A percentile compares a stretch with the other conserved stretches of the same genome.
phyloP scores from a whole-genome alignment of 768 basidiomycete species.

The Pulveroboletus sp. region DNA sequence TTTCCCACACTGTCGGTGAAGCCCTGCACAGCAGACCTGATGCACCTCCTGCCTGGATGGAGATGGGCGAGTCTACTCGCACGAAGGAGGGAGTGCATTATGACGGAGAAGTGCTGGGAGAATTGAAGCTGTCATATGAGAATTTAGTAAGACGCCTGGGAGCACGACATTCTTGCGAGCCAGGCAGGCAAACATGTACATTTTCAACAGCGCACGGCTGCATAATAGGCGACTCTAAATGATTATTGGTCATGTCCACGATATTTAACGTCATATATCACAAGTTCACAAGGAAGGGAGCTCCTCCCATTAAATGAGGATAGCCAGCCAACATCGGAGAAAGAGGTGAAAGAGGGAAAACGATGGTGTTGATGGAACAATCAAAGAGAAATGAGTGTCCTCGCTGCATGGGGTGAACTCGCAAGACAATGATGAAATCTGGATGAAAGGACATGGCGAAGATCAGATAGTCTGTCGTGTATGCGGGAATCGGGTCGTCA shows the following conservation, averaged over 20 bases:
- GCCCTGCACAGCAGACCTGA: constrained; percentile 58
- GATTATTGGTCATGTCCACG: constrained; percentile 15
- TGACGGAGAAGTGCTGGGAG: constrained; percentile 4
- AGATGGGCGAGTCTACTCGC: constrained; percentile 24
- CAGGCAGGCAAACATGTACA: too few relatives aligned
- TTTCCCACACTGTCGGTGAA: constrained; percentile 89
- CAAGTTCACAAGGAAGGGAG: constrained; percentile 21
- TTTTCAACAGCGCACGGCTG: too few relatives aligned
- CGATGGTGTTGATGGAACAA: constrained; percentile 9
- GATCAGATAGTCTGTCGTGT: constrained; percentile 36
- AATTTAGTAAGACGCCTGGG: too few relatives aligned
- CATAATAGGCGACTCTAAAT: constrained; percentile 7
- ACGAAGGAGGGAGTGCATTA: constrained; percentile 32
- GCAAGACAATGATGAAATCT: constrained; percentile 28
- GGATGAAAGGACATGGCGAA: constrained; percentile 26
- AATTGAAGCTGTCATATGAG: too few relatives aligned
- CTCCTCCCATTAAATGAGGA: constrained; percentile 24
- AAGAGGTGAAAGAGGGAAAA: constrained; percentile 9
- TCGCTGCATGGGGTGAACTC: constrained; percentile 16
- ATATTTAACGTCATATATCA: constrained; percentile 15
- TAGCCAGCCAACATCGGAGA: constrained; percentile 17
- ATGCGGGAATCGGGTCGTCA: constrained; percentile 31
- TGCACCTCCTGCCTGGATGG: constrained; percentile 26
- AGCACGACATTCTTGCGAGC: constrained; percentile 24
- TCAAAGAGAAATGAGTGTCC: constrained; percentile 13